Conservation (phyloP, 2,329 filamentous ascomycete genomes). For the Pyrenochaeta sp. region DNA sequence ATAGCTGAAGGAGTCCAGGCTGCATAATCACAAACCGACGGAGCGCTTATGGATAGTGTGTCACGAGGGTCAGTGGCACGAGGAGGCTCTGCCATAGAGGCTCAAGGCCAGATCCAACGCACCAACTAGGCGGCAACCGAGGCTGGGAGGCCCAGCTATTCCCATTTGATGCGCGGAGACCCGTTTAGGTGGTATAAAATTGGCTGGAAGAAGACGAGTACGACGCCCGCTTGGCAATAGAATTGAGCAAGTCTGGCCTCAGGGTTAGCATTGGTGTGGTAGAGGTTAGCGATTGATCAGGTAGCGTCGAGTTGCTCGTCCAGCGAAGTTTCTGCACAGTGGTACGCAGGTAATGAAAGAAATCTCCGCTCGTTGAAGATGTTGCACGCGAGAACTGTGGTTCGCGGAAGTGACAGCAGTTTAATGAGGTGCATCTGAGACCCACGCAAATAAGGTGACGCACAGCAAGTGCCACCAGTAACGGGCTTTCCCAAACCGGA, state of each 20-base stretch:
- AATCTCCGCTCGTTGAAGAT: slow-evolving; percentile 17
- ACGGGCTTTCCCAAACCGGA: slow-evolving; percentile 26
- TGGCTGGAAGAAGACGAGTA: slow-evolving; percentile 18
- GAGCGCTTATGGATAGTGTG: background rate
- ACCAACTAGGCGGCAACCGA: background rate
- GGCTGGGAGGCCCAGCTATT: background rate
- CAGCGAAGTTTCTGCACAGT: slow-evolving; percentile 13
- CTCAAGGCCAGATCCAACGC: background rate
- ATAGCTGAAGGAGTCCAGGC: background rate
- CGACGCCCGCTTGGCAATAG: slow-evolving; percentile 15
- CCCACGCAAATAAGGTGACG: slow-evolving; percentile 28
- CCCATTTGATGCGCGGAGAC: background rate
- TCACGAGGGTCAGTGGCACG: slow-evolving; percentile 8
- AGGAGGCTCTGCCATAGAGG: background rate
- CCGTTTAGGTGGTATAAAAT: background rate
- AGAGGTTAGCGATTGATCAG: slow-evolving; percentile 6
- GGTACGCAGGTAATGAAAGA: slow-evolving; percentile 10
- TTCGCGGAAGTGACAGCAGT: slow-evolving; percentile 32
- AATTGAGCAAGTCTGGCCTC: slow-evolving; percentile 1
- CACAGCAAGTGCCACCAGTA: slow-evolving; percentile 25
- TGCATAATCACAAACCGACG: background rate
- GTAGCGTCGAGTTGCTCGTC: slow-evolving; percentile 6
- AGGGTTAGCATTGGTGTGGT: slow-evolving; percentile 10
- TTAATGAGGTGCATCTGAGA: slow-evolving; percentile 32
- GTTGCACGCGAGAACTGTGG: slow-evolving; percentile 30